These are phyloP conservation scores for Ambrosia trifida DNA, from an alignment of 129 eudicot species.

Conservation along the genomic window DNA sequence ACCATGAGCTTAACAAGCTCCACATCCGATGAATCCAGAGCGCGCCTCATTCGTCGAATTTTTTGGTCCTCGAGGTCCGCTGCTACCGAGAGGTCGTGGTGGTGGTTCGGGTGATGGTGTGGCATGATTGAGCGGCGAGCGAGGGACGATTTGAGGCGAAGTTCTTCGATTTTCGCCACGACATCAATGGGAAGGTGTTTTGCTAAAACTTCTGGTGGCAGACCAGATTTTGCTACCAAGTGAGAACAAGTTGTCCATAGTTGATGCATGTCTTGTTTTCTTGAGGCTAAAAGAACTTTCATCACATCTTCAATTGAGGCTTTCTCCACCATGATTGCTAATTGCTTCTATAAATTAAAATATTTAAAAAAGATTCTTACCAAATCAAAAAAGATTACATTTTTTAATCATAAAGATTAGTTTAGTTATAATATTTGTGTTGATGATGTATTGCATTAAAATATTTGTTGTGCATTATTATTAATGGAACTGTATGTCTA, in stretches of 20 bases:
- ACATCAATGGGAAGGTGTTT: conserved; percentile 90
- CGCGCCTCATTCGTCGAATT: conserved; percentile 90
- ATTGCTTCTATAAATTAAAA: conserved; percentile 66
- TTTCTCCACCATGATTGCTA: conserved; percentile 81
- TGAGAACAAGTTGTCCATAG: conserved; percentile 97
- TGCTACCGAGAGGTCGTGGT: conserved; percentile 47
- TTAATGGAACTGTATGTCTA: conserved; percentile 32
- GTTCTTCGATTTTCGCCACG: conserved; percentile 86
- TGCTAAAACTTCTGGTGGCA: conserved; percentile 87
- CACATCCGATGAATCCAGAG: conserved; percentile 93
- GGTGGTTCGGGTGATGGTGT: conserved; percentile 63
- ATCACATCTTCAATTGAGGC: conserved; percentile 98
- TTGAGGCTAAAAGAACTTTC: conserved; percentile 93
- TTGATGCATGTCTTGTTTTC: conserved; percentile 99
- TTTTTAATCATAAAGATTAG: conserved; percentile 27
- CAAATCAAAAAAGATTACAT: conserved; percentile 6
- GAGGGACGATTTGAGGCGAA: conserved; percentile 75
- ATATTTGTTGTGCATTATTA: conserved; percentile 35
- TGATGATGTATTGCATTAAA: conserved; percentile 31
- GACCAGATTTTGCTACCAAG: conserved; percentile 89
- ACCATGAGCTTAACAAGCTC: conserved; percentile 99
- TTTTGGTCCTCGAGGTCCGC: conserved; percentile 89
- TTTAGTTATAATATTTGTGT: conserved; percentile 12
- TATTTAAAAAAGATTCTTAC: not conserved
- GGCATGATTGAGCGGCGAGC: conserved; percentile 63